Conservation (phyloP, 2,329 filamentous ascomycete genomes). For the Cordyceps cateniannulata region DNA sequence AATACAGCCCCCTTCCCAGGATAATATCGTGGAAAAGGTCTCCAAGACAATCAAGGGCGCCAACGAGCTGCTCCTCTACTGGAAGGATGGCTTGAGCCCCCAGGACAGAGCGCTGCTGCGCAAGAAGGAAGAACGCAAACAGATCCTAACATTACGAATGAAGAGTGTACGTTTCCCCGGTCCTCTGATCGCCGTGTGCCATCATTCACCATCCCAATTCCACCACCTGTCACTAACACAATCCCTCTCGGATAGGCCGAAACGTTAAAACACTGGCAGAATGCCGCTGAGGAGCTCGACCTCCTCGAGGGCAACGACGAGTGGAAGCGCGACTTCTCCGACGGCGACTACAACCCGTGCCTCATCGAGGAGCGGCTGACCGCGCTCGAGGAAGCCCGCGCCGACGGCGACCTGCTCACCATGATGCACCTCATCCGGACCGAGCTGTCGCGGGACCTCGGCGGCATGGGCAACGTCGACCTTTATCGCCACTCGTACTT, state of each 20-base stretch:
- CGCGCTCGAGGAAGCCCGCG: conserved; percentile 68
- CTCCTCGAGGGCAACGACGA: conserved; percentile 69
- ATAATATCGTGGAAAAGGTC: conserved; percentile 12
- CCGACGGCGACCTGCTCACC: conserved; percentile 61
- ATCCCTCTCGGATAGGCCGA: conserved; percentile 47
- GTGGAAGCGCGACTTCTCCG: conserved; percentile 64
- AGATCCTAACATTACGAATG: conserved; percentile 58
- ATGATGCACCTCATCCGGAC: conserved; percentile 82
- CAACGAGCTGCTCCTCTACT: conserved; percentile 37
- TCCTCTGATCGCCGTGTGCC: not conserved
- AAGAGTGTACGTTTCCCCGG: conserved; percentile 48
- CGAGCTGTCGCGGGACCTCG: conserved; percentile 70
- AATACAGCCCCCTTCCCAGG: not conserved
- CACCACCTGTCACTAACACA: conserved; percentile 8
- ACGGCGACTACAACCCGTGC: conserved; percentile 63
- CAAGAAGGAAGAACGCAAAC: conserved; percentile 50
- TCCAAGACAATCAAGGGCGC: conserved; percentile 32
- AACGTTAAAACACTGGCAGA: conserved; percentile 65
- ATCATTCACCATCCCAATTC: not conserved
- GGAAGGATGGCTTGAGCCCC: conserved; percentile 46
- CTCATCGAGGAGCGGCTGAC: conserved; percentile 64
- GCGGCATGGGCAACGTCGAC: conserved; percentile 75
- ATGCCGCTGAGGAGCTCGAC: conserved; percentile 71
- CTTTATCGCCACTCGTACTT: conserved; percentile 80
- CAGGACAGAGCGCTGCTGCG: conserved; percentile 42